A percentile compares a stretch with the other conserved stretches of the same genome.
phyloP scores from a whole-genome alignment of 192 early-diverging fungal species.

The Gryganskiella cystojenkinii region DNA sequence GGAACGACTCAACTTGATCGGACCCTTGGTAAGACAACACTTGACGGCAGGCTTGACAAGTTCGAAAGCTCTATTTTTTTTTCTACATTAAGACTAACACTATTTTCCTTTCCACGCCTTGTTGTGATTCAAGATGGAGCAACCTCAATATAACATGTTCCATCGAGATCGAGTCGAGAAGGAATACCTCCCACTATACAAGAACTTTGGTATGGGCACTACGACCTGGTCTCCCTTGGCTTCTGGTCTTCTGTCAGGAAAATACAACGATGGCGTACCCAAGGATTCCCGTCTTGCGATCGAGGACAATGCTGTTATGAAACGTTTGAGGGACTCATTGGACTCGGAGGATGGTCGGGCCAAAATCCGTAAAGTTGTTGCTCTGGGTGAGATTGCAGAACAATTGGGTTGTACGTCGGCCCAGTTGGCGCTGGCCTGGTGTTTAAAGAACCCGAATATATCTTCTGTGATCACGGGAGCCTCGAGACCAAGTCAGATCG shows the following conservation, averaged over 20 bases:
- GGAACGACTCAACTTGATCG: constrained; percentile 69
- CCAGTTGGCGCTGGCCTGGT: constrained; percentile 21
- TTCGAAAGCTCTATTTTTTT: neutral
- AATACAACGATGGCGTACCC: constrained; percentile 79
- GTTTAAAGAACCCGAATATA: constrained; percentile 68
- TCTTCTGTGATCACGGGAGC: constrained; percentile 72
- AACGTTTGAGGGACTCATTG: constrained; percentile 55
- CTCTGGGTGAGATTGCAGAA: constrained; percentile 24
- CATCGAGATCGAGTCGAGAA: constrained; percentile 77
- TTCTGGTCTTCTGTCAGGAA: constrained; percentile 61
- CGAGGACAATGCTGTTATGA: constrained; percentile 65
- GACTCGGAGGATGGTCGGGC: constrained; percentile 69
- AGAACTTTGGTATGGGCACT: constrained; percentile 70
- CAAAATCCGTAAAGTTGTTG: constrained; percentile 70
- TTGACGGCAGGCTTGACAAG: no score
- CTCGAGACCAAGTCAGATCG: constrained; percentile 67
- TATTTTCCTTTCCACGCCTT: neutral
- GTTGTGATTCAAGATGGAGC: constrained; percentile 52
- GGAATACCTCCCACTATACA: constrained; percentile 76
- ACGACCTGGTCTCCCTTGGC: constrained; percentile 77
- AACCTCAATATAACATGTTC: constrained; percentile 88
- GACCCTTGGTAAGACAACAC: constrained; percentile 58
- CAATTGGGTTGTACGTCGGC: constrained; percentile 16
- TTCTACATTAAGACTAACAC: neutral
- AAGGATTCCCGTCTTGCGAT: constrained; percentile 71